These are phyloP conservation scores for Durotheca rogersii DNA, from an alignment of 495 filamentous ascomycete genomes.

Conservation along the genomic window DNA sequence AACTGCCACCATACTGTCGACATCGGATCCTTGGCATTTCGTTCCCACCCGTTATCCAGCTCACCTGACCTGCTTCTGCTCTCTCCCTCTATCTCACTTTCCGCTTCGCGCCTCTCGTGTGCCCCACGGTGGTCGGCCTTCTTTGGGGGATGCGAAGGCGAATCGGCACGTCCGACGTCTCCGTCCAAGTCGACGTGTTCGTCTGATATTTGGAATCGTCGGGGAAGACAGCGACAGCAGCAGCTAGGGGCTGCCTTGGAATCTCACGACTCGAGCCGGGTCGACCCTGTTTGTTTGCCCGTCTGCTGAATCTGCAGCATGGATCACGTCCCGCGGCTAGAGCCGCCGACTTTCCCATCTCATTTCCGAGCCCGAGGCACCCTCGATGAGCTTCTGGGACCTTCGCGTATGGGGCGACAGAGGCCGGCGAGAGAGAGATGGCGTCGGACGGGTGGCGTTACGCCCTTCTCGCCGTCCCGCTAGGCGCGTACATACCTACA, in stretches of 20 bases:
- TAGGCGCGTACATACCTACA: too few relatives aligned
- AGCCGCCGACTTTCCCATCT: slow-evolving; percentile 15
- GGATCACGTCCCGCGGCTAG: slow-evolving; percentile 16
- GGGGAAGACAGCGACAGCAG: background rate
- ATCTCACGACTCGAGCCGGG: too few relatives aligned
- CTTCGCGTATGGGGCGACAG: too few relatives aligned
- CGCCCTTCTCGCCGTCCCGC: background rate
- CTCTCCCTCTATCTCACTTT: too few relatives aligned
- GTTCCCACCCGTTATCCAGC: slow-evolving; percentile 15
- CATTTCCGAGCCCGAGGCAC: slow-evolving; percentile 14
- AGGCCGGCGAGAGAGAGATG: background rate
- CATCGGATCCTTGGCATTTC: slow-evolving; percentile 18
- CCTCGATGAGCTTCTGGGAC: too few relatives aligned
- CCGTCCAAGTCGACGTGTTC: slow-evolving; percentile 3
- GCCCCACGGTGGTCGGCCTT: slow-evolving; percentile 9
- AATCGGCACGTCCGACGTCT: slow-evolving; percentile 13
- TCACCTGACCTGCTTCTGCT: too few relatives aligned
- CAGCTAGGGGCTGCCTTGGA: too few relatives aligned
- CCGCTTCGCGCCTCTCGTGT: too few relatives aligned
- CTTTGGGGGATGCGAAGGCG: slow-evolving; percentile 10
- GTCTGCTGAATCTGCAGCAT: slow-evolving; percentile 21
- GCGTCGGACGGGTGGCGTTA: slow-evolving; percentile 1
- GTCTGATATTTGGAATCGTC: slow-evolving; percentile 3
- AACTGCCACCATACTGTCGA: slow-evolving; percentile 11
- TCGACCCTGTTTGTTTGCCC: too few relatives aligned